These are phyloP conservation scores for Xeromyces bisporus DNA, from an alignment of 495 filamentous ascomycete genomes.

Conservation along the genomic window DNA sequence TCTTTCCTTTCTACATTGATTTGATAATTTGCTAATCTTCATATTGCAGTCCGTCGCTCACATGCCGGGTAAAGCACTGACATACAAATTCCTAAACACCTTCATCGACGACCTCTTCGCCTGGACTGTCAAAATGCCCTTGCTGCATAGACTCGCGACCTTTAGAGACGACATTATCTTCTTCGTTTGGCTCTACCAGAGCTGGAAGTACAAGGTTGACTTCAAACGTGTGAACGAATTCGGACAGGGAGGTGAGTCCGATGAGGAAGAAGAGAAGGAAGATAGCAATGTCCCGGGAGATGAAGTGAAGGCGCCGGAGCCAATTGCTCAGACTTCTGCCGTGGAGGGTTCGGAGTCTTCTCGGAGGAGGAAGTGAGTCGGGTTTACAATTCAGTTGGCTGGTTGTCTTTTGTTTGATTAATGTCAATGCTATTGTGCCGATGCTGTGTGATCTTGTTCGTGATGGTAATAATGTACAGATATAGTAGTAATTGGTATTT, in stretches of 20 bases:
- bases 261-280: constrained; percentile 43
- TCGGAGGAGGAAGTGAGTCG: constrained; percentile 26
- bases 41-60: constrained; percentile 62
- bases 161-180: constrained; percentile 93
- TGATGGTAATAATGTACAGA: too few relatives aligned
- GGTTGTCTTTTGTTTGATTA: too few relatives aligned
- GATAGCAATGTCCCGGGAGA: constrained; percentile 18
- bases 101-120: constrained; percentile 85
- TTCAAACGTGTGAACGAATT: constrained; percentile 92
- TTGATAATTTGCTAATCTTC: constrained; percentile 6
- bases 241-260: constrained; percentile 83
- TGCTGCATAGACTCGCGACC: constrained; percentile 85
- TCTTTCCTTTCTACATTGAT: not conserved
- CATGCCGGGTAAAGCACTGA: constrained; percentile 92
- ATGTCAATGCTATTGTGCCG: too few relatives aligned
- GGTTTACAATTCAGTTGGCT: not conserved
- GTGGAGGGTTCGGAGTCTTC: constrained; percentile 16
- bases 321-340: constrained; percentile 14
- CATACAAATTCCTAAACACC: constrained; percentile 82
- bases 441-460: too few relatives aligned
- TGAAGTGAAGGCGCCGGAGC: constrained; percentile 20
- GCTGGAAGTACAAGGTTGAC: constrained; percentile 83
- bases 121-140: constrained; percentile 98
- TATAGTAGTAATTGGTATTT: too few relatives aligned
- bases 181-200: constrained; percentile 95